Base-by-base conservation (phyloP, 2,329 filamentous ascomycete genomes). In the Claviceps sp. region DNA sequence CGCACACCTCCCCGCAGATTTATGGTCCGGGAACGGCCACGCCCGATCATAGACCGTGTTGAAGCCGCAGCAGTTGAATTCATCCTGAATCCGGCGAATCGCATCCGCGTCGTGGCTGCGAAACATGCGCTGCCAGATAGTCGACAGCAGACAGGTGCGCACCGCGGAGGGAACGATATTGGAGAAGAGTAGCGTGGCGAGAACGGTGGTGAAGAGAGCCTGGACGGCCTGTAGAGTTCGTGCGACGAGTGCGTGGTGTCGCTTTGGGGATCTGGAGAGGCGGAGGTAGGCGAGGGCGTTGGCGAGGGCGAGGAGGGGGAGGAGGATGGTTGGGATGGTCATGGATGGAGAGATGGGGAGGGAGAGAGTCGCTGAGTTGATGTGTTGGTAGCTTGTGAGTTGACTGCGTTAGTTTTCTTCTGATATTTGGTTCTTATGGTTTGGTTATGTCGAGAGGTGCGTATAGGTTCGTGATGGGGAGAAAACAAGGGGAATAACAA, bases 21-120 rank as follows among this genome's bases (percentile, higher is more conserved):
- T 51, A 1, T 71, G 69, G 55, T 82, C 44, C 8, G 55, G 52
- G 50, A 57, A 84, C 0, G 82, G 82, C 72, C 73, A 84, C 0
- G 75, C 72, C 61, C 75, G 77, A 58, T 86, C 80, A 30, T 59
- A 63, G 26, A 75, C 60, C 6, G 68, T 74, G 49, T 69, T 70
- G 46, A 84, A 71, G 1, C 83, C 83, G 58, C 82, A 86, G 66
- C 82, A 86, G 13, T 73, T 60, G 37, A 84, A 72, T 0, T 72
- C 62, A 59, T 85, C 78, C 57, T 86, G 82, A 51, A 86, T 82
- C 2, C 65, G 64, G 47, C 70, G 69, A 51, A 86, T 73, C 2
- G 70, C 63, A 2, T 56, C 59, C 1, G 54, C 69, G 54, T 84
- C 67, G 55, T 80, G 78, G 1, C 55, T 52, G 37, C 55, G 55